Percentiles rank a stretch among this genome's conserved stretches.
phyloP scores from a whole-genome alignment of 768 basidiomycete genomes.

The Podaxis sp. region DNA sequence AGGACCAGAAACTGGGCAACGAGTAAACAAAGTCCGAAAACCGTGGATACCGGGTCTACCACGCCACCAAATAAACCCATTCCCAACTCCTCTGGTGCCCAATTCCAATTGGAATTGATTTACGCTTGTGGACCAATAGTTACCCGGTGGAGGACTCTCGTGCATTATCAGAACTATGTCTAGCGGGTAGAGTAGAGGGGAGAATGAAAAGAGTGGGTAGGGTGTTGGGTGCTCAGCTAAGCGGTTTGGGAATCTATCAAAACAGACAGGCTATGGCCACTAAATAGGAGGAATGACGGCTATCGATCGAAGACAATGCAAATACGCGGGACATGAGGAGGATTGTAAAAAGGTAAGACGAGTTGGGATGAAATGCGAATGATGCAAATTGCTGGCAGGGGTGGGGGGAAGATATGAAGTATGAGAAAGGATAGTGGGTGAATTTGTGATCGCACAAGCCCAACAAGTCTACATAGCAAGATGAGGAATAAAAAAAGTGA shows the following conservation, averaged over 20 bases:
- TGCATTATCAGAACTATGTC: constrained; percentile 3
- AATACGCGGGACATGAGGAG: neutral
- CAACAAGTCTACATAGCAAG: constrained; percentile 2
- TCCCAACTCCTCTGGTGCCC: neutral
- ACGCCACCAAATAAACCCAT: neutral
- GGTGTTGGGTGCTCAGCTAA: neutral
- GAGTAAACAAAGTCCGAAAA: neutral
- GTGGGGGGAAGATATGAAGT: neutral
- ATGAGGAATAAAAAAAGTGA: neutral
- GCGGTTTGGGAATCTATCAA: neutral
- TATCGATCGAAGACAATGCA: neutral
- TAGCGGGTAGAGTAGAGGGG: neutral
- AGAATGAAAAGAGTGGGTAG: neutral
- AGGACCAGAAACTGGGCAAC: neutral
- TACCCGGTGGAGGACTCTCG: neutral
- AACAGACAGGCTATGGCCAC: neutral
- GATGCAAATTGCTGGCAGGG: neutral
- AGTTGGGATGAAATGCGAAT: neutral
- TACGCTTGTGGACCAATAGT: neutral
- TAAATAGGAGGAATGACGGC: neutral
- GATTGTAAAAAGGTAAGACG: neutral
- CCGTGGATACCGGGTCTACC: neutral
- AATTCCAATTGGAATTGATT: neutral
- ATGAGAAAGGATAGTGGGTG: neutral
- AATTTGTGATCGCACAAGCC: neutral